Evolutionary conservation across 345 rosid species (phyloP).

Genomic region (Erodium maritimum): DNA sequence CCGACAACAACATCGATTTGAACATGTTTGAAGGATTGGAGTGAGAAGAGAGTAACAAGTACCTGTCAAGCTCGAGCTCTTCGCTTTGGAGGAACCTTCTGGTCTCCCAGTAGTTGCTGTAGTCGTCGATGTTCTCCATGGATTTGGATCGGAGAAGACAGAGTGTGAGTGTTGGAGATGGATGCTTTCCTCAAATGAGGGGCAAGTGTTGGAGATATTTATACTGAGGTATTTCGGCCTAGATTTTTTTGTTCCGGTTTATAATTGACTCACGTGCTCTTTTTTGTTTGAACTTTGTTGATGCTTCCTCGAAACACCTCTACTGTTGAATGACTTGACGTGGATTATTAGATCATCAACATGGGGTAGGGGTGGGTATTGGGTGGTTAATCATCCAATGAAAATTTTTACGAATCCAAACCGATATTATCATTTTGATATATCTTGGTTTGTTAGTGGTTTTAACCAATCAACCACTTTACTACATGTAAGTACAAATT

Average conservation of each 20-base stretch:
- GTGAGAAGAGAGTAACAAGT: not conserved
- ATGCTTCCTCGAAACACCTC: not conserved
- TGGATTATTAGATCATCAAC: too few species aligned
- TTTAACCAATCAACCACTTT: too few species aligned
- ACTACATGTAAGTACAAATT: too few species aligned
- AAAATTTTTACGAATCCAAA: too few species aligned
- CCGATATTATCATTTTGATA: too few species aligned
- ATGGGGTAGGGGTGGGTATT: too few species aligned
- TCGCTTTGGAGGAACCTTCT: conserved; percentile 44
- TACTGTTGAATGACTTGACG: not conserved
- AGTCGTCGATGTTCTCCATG: conserved; percentile 37
- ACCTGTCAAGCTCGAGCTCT: conserved; percentile 17
- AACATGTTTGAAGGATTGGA: not conserved
- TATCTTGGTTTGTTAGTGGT: too few species aligned
- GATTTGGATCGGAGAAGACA: conserved; percentile 4
- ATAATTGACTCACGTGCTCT: not conserved
- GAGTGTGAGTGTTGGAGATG: not conserved
- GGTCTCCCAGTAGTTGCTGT: conserved; percentile 50
- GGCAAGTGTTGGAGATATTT: too few species aligned
- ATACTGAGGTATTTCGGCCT: too few species aligned
- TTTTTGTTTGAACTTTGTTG: not conserved
- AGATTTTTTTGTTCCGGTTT: not conserved
- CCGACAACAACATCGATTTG: not conserved
- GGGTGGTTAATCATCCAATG: too few species aligned
- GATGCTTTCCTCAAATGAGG: not conserved